phyloP scores from a whole-genome alignment of 2,329 filamentous ascomycete genomes.

The Aureobasidium namibiae region DNA sequence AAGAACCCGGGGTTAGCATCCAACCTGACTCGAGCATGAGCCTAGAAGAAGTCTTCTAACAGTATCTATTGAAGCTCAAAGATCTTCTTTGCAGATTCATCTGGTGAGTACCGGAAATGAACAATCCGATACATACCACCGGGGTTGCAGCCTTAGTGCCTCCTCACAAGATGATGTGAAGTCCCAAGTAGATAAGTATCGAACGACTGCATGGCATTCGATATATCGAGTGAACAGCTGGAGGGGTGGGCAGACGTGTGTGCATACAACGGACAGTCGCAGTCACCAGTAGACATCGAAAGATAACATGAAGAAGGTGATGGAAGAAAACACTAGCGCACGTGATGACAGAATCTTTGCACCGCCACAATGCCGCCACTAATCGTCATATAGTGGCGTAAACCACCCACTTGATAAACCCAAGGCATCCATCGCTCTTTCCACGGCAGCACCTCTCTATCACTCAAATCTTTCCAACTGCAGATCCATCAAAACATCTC shows the following conservation, averaged over 20 bases:
- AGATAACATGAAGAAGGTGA: background rate
- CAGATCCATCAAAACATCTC: background rate
- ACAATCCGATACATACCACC: no score
- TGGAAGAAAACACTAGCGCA: background rate
- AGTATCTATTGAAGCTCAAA: background rate
- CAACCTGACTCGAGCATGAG: background rate
- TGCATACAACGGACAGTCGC: background rate
- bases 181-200: no score
- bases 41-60: background rate
- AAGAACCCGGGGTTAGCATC: background rate
- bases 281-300: background rate
- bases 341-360: background rate
- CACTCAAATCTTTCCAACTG: background rate
- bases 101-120: background rate
- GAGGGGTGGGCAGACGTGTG: no score
- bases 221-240: no score
- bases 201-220: no score
- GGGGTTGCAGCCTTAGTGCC: no score
- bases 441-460: background rate
- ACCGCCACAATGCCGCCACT: background rate
- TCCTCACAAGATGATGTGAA: no score
- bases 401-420: background rate
- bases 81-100: background rate
- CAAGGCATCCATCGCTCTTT: background rate
- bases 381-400: background rate